Percentiles rank a stretch among this genome's conserved stretches.
These are phyloP conservation scores for Beauveria asiatica DNA, from an alignment of 2,329 filamentous ascomycete genomes.

Conservation along the genomic window DNA sequence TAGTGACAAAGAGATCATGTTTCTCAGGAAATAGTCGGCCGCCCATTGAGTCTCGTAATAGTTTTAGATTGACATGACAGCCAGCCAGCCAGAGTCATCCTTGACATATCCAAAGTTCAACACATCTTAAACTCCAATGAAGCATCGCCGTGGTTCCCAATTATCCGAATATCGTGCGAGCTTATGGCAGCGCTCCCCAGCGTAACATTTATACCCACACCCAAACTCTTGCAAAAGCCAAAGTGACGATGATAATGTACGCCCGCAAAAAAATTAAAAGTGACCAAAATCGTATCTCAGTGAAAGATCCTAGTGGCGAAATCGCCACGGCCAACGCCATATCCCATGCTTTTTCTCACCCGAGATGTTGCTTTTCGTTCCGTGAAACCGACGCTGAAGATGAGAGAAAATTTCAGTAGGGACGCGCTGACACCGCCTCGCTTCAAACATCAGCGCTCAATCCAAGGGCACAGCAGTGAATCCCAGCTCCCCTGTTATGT, in stretches of 20 bases:
- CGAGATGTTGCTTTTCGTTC: conserved; percentile 6
- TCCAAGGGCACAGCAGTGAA: conserved; percentile 16
- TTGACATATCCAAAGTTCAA: not conserved
- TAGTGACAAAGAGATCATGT: not conserved
- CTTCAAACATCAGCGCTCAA: not conserved
- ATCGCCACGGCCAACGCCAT: conserved; percentile 1
- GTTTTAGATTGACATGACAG: not conserved
- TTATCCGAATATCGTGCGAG: not conserved
- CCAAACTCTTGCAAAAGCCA: not conserved
- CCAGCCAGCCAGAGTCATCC: not conserved
- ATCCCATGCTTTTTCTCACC: not conserved
- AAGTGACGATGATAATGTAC: not conserved
- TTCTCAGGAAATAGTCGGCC: not conserved
- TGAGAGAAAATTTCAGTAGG: not conserved
- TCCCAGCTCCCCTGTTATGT: conserved; percentile 24
- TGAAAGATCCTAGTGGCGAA: not conserved
- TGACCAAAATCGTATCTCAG: not conserved
- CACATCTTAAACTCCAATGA: not conserved
- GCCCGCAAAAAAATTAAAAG: not conserved
- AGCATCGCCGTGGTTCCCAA: not conserved
- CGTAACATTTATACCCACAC: not conserved
- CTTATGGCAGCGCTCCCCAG: not conserved
- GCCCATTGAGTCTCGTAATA: not conserved
- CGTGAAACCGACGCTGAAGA: not conserved
- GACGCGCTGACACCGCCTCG: not conserved